A percentile compares a stretch with the other conserved stretches of the same genome.
Evolutionary conservation across 2,329 filamentous ascomycete species (phyloP).

Genomic region (Chrysosporium keratinophilum): DNA sequence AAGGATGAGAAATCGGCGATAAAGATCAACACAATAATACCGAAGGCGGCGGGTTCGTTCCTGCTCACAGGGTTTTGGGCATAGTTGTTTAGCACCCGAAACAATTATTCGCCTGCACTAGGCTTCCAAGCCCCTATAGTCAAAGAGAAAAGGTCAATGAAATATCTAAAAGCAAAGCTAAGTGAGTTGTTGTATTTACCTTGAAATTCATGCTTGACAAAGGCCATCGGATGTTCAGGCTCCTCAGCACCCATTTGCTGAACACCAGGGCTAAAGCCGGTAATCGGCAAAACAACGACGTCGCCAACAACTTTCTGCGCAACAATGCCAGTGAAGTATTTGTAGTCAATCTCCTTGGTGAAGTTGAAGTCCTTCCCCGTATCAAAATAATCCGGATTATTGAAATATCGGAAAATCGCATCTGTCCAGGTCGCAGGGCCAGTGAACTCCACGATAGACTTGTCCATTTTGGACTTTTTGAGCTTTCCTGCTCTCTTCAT

Average conservation of each 20-base stretch:
- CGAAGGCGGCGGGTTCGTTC: too few relatives aligned
- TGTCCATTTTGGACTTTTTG: conserved; percentile 50
- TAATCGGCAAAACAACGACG: conserved; percentile 87
- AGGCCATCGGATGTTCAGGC: conserved; percentile 86
- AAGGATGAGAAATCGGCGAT: too few relatives aligned
- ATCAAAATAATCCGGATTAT: conserved; percentile 80
- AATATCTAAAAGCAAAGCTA: neutral
- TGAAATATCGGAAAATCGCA: conserved; percentile 82
- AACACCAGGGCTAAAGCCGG: conserved; percentile 91
- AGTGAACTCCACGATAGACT: conserved; percentile 83
- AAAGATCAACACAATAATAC: too few relatives aligned
- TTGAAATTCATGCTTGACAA: conserved; percentile 94
- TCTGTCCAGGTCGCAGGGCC: conserved; percentile 95
- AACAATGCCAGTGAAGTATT: conserved; percentile 81
- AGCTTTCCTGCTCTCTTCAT: conserved; percentile 60
- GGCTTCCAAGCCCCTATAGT: conserved; percentile 9
- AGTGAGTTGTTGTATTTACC: conserved; percentile 42
- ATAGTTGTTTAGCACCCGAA: neutral
- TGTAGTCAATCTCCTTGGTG: conserved; percentile 66
- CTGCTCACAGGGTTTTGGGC: neutral
- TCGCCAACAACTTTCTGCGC: conserved; percentile 80
- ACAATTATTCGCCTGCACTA: neutral
- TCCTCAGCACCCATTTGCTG: conserved; percentile 86
- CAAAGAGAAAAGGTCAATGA: neutral
- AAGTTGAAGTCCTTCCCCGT: conserved; percentile 47